A percentile compares a stretch with the other conserved stretches of the same genome.
phyloP scores from a whole-genome alignment of 106 monocot genomes.

The Chionographis japonica region DNA sequence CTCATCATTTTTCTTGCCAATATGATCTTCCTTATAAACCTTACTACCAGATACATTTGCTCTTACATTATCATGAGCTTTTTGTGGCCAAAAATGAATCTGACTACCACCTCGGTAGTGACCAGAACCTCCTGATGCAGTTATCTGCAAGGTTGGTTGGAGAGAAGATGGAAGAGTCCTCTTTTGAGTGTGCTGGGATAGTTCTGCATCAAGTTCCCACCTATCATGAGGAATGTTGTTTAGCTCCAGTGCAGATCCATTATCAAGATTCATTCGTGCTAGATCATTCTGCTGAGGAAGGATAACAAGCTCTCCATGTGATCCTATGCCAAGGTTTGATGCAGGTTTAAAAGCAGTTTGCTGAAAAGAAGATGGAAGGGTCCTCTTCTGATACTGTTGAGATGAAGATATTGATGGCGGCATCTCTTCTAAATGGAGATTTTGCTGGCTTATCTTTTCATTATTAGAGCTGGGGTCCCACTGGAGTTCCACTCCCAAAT shows the following conservation, averaged over 20 bases:
- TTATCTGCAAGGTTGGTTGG: too few species aligned
- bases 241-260: not conserved
- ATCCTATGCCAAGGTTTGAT: not conserved
- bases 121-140: not conserved
- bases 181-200: not conserved
- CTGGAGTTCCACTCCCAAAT: not conserved
- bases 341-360: not conserved
- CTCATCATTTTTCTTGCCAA: not conserved
- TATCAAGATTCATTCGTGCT: not conserved
- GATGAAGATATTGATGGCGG: not conserved
- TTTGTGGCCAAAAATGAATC: not conserved
- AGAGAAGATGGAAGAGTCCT: constrained; percentile 7
- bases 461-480: not conserved
- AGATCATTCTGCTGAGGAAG: not conserved
- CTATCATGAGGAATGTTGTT: not conserved
- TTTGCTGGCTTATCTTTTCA: not conserved
- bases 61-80: constrained; percentile 4
- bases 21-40: not conserved
- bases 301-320: not conserved
- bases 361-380: constrained; percentile 21
- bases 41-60: not conserved
- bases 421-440: not conserved
- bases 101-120: not conserved
- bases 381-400: constrained; percentile 6
- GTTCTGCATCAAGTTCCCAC: not conserved